phyloP scores from a whole-genome alignment of 2,329 filamentous ascomycete genomes.

The Thelonectria rubi region DNA sequence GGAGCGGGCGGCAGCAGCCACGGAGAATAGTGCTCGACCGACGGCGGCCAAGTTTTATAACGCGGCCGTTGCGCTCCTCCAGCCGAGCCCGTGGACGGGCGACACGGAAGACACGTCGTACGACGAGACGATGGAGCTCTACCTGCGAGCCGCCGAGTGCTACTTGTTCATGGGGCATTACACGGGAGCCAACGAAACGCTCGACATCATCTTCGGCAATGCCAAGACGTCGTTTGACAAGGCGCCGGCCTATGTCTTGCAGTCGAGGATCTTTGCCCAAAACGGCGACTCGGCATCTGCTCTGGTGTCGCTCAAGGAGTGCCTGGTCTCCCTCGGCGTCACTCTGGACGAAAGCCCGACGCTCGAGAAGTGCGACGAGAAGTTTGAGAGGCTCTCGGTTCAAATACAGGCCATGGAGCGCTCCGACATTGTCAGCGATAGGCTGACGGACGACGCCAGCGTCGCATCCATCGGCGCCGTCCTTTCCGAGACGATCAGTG shows the following conservation, averaged over 20 bases:
- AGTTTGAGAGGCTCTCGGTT: constrained; percentile 71
- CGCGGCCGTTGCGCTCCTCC: constrained; percentile 80
- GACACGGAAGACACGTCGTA: constrained; percentile 78
- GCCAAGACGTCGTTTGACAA: constrained; percentile 80
- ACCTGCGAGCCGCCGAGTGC: constrained; percentile 83
- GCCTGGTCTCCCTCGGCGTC: constrained; percentile 74
- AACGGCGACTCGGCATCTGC: constrained; percentile 76
- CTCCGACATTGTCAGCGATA: constrained; percentile 54
- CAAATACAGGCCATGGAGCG: constrained; percentile 68
- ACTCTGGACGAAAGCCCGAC: constrained; percentile 71
- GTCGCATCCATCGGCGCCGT: constrained; percentile 74
- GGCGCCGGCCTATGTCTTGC: constrained; percentile 83
- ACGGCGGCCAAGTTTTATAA: constrained; percentile 86
- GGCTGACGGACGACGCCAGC: constrained; percentile 58
- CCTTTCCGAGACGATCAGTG: constrained; percentile 73
- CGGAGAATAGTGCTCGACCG: constrained; percentile 82
- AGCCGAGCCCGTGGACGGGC: constrained; percentile 80
- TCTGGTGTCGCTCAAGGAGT: constrained; percentile 74
- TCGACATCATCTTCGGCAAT: constrained; percentile 74
- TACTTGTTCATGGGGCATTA: constrained; percentile 81
- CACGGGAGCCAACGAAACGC: constrained; percentile 71
- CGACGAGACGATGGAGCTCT: constrained; percentile 83
- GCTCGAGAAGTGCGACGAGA: constrained; percentile 79
- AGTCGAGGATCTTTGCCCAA: constrained; percentile 80
- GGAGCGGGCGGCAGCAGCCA: constrained; percentile 79